Evolutionary conservation across 2,329 filamentous ascomycete genomes (phyloP).

Genomic region (Dactylellina leptospora): DNA sequence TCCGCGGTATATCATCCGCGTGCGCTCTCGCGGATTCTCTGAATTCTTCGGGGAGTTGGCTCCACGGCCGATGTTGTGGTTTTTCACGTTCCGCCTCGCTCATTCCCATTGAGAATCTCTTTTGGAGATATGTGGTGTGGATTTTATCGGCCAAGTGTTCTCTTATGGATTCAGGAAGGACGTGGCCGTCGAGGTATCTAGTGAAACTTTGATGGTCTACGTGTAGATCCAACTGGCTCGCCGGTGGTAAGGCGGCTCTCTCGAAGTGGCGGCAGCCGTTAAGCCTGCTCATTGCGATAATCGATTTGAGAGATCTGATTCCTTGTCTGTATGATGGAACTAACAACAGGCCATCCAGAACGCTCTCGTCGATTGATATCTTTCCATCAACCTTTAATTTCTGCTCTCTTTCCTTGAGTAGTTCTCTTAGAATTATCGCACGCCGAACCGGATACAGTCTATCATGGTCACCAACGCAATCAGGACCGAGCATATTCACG

Average conservation of each 20-base stretch:
- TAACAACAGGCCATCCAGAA: conserved; percentile 31
- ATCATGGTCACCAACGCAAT: conserved; percentile 33
- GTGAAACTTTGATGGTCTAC: conserved; percentile 16
- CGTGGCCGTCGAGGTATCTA: conserved; percentile 25
- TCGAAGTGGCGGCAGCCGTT: conserved; percentile 27
- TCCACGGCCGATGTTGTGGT: conserved; percentile 22
- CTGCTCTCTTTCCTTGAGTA: conserved; percentile 22
- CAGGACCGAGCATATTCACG: conserved; percentile 42
- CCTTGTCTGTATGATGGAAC: conserved; percentile 36
- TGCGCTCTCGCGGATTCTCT: conserved; percentile 37
- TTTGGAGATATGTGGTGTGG: conserved; percentile 19
- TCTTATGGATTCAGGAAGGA: conserved; percentile 28
- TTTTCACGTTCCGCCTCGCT: conserved; percentile 19
- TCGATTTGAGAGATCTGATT: conserved; percentile 31
- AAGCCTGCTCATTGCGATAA: conserved; percentile 41
- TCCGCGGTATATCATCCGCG: conserved; percentile 36
- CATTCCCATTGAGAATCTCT: conserved; percentile 40
- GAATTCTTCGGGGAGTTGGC: conserved; percentile 28
- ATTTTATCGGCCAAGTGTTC: conserved; percentile 31
- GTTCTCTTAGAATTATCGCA: conserved; percentile 28
- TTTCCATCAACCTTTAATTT: conserved; percentile 29
- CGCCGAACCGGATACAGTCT: conserved; percentile 43
- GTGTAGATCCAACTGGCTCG: conserved; percentile 28
- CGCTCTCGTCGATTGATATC: conserved; percentile 34
- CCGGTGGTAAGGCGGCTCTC: conserved; percentile 31